Conservation (phyloP, 805 yeast species). For the Blastobotrys robertii region DNA sequence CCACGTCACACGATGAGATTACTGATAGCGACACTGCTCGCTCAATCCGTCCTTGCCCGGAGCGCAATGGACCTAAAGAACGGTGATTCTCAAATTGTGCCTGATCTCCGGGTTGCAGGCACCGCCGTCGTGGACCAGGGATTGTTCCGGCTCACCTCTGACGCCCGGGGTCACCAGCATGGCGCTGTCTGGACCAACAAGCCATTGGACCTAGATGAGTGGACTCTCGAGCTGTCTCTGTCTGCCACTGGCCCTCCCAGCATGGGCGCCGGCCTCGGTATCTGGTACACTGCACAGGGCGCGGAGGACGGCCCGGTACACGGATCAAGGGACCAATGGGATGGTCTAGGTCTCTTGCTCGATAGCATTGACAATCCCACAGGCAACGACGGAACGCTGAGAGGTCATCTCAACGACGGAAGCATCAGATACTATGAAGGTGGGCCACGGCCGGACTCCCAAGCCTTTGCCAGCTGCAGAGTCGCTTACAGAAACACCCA, state of each 20-base stretch:
- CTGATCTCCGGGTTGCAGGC: too few relatives aligned
- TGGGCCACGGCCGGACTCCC: conserved; percentile 18
- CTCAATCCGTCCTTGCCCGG: too few relatives aligned
- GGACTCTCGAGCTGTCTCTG: conserved; percentile 27
- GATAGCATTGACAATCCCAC: conserved; percentile 22
- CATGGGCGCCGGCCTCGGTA: conserved; percentile 29
- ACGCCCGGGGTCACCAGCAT: conserved; percentile 15
- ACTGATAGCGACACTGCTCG: too few relatives aligned
- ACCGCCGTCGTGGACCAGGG: too few relatives aligned
- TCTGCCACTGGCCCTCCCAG: conserved; percentile 24
- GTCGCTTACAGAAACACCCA: conserved; percentile 28
- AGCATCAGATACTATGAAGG: conserved; percentile 16
- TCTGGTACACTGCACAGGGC: conserved; percentile 27
- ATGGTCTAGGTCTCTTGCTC: conserved; percentile 31
- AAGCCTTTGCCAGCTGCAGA: conserved; percentile 29
- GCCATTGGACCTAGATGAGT: conserved; percentile 22
- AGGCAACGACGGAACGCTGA: conserved; percentile 20
- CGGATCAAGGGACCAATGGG: conserved; percentile 31
- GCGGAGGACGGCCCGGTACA: conserved; percentile 26
- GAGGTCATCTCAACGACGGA: conserved; percentile 35
- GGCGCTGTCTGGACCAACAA: conserved; percentile 29
- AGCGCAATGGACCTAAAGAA: too few relatives aligned
- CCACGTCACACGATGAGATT: too few relatives aligned
- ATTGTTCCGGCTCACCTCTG: too few relatives aligned
- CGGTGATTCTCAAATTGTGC: too few relatives aligned